Evolutionary conservation across 2,329 filamentous ascomycete species (phyloP).

Genomic region (Emydomyces testavorans): DNA sequence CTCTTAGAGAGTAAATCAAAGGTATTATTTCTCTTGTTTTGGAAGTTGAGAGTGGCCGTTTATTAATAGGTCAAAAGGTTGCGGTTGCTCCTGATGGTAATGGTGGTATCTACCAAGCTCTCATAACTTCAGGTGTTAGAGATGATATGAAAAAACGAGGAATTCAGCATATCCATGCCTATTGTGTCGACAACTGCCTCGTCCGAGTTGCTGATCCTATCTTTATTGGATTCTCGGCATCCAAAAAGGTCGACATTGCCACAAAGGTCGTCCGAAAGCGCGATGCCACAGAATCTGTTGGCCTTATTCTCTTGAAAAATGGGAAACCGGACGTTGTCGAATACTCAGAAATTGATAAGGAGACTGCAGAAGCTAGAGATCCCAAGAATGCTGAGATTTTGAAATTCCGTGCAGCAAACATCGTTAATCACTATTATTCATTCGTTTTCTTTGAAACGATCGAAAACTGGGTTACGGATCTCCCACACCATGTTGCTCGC

Average conservation of each 20-base stretch:
- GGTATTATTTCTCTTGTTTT: slow-evolving; percentile 32
- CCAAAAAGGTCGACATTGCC: slow-evolving; percentile 82
- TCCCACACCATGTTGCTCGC: slow-evolving; percentile 89
- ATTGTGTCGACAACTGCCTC: slow-evolving; percentile 99
- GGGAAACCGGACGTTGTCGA: slow-evolving; percentile 95
- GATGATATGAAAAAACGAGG: slow-evolving; percentile 80
- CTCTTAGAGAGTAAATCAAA: slow-evolving; percentile 80
- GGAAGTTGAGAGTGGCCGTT: background rate
- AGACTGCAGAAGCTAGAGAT: slow-evolving; percentile 81
- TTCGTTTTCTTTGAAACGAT: slow-evolving; percentile 86
- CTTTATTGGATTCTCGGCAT: slow-evolving; percentile 86
- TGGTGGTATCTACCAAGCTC: slow-evolving; percentile 87
- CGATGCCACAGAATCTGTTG: slow-evolving; percentile 88
- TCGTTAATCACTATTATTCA: slow-evolving; percentile 99
- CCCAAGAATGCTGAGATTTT: slow-evolving; percentile 67
- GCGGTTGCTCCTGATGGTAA: slow-evolving; percentile 96
- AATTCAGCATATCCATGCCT: slow-evolving; percentile 89
- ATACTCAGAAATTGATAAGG: slow-evolving; percentile 90
- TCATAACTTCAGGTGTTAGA: slow-evolving; percentile 68
- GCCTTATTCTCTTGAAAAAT: slow-evolving; percentile 87
- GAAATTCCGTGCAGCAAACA: slow-evolving; percentile 96
- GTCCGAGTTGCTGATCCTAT: slow-evolving; percentile 94
- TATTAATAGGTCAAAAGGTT: slow-evolving; percentile 39
- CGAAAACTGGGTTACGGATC: slow-evolving; percentile 68
- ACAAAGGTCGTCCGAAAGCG: slow-evolving; percentile 99